Evolutionary conservation across 352 stramenopile species (phyloP), one percentile per base, ranked within the genome.

Genomic region (Phytopythium kandeliae): DNA sequence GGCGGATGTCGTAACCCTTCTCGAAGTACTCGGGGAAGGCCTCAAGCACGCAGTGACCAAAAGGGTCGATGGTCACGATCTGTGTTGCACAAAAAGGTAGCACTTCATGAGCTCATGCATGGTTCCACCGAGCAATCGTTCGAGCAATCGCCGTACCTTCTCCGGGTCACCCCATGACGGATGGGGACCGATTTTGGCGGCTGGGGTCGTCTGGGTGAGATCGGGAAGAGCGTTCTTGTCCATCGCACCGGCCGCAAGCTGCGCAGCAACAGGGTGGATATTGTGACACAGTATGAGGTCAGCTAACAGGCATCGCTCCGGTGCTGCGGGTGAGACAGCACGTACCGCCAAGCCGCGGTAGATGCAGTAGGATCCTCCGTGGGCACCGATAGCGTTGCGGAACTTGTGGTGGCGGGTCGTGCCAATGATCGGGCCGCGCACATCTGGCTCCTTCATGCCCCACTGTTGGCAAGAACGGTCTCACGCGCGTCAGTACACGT

Each of bases 1-100:
- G 97, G 26, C 96, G 94, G 57, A 99, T 97, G 62, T 99, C 95
- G 65, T 98, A 99, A 37, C 97, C 96, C 66, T 99, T 99, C 41
- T 96, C 67, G 52, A 98, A 91, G 69, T 97, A 97, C 57, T 96
- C 82, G 0, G 74, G 71, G 68, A 98, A 99, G 17, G 77, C 84
- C 45, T 97, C 72, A 17, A 85, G 54, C 28, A 90, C 74, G 31
- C 92, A 82, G 57, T 85, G 80, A 21, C 79, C 81, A 44, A 87
- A 89, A 16, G 79, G 82, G 51, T 91, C 80, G 53, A 91, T 85
- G 10, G 80, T 91, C 45, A 90, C 81, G 40, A 88, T 83, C 71
- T 64, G 15, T 25, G n/a, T n/a, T n/a, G n/a, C n/a, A n/a, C n/a
- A n/a, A n/a, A n/a, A n/a, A n/a, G n/a, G n/a, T n/a, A n/a, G n/a